phyloP scores from a whole-genome alignment of 257 asterid species.

The Ehretia macrophylla region DNA sequence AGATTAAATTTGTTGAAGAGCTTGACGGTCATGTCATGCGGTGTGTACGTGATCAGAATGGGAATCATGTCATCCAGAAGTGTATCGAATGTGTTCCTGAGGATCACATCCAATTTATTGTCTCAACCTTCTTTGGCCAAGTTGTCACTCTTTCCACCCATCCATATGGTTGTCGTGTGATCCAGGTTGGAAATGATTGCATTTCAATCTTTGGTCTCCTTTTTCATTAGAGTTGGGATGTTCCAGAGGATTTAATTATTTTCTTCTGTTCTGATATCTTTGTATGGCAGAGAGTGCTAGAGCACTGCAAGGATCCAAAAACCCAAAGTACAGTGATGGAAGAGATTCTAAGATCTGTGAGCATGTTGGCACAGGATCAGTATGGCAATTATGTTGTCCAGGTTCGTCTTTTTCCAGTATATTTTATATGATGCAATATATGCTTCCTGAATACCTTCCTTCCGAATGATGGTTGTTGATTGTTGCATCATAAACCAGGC shows the following conservation, averaged over 20 bases:
- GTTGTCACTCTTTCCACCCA: slow-evolving; percentile 90
- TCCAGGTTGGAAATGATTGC: slow-evolving; percentile 53
- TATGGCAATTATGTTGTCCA: slow-evolving; percentile 95
- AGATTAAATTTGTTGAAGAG: slow-evolving; percentile 89
- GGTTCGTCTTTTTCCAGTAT: slow-evolving; percentile 27
- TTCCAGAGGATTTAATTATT: not conserved
- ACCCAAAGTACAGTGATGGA: slow-evolving; percentile 91
- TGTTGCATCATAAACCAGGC: too few species aligned
- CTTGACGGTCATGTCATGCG: slow-evolving; percentile 92
- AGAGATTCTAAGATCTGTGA: slow-evolving; percentile 81
- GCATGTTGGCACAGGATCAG: slow-evolving; percentile 95
- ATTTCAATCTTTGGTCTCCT: not conserved
- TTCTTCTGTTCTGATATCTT: slow-evolving; percentile 5
- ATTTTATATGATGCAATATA: too few species aligned
- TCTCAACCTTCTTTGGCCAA: slow-evolving; percentile 77
- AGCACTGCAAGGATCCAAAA: slow-evolving; percentile 62
- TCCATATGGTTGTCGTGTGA: slow-evolving; percentile 97
- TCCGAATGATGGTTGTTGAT: too few species aligned
- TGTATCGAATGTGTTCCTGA: slow-evolving; percentile 95
- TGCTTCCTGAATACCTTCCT: not conserved
- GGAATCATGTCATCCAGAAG: slow-evolving; percentile 91
- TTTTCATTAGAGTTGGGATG: not conserved
- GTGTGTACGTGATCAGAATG: slow-evolving; percentile 97
- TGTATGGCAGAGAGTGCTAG: slow-evolving; percentile 69
- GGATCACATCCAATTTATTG: slow-evolving; percentile 73